Base-by-base conservation (phyloP, 495 filamentous ascomycete species). In the Umbilicaria muhlenbergii region DNA sequence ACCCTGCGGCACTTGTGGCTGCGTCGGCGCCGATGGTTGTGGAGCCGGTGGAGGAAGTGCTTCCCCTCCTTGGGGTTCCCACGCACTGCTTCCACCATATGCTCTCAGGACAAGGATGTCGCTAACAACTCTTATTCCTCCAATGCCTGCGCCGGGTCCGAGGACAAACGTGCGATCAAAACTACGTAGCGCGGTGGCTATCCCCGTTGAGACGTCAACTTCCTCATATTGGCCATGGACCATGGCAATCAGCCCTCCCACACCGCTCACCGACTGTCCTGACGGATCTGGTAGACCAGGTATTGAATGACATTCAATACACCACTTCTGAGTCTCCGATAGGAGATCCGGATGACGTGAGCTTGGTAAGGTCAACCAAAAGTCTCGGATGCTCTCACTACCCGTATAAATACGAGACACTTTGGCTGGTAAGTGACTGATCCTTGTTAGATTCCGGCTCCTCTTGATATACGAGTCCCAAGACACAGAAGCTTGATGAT, bases 101-200 rank as follows among this genome's bases (percentile, higher is more conserved):
- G 75, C 69, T 36, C 81, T 72, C 19, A 93, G 58, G 16, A 74
- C 73, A 38, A 92, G 67, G 52, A 84, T 74, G 58, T 96, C 89
- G 56, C 70, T 86, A 41, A 87, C 67, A 15, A 95, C 83, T 34
- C 87, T 71, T 34, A 94, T 75, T 3, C 70, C 69, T 4, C 71
- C 68, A 15, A 67, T 50, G 6, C 68, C 69, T 18, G 66, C 68
- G 32, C 83, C 85, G 4, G 86, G 86, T 1, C 86, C 85, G 15
- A 96, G 66, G 36, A 88, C 66, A 51, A 96, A 86, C 0, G 77
- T 84, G 17, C 89, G 77, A 47, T 89, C 82, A 62, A 94, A 96
- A 50, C 80, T 84, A 47, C 89, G 79, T 3, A 58, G 65, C 43
- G 71, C 69, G 21, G 73, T 70, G 15, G 54, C 65, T 44, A 75